Percentiles rank a stretch among this genome's conserved stretches.
Evolutionary conservation across 176 grass and related monocot genomes (phyloP).

Genomic region (Typha latifolia): DNA sequence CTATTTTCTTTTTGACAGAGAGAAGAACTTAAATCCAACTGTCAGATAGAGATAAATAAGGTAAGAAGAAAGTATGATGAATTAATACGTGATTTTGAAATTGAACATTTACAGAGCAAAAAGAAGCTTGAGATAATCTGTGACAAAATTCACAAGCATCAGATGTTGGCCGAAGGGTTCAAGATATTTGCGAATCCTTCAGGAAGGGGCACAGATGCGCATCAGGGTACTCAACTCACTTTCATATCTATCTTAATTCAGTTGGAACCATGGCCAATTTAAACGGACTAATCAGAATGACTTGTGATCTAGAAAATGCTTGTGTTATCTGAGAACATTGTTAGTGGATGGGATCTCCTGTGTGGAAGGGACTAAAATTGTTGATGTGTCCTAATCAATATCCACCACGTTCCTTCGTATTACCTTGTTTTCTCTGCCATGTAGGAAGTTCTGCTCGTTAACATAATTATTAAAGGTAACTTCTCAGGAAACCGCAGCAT

Average conservation of each 20-base stretch:
- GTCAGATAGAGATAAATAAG: constrained; percentile 24
- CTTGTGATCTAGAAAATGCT: too few relatives aligned
- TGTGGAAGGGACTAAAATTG: too few relatives aligned
- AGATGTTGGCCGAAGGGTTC: constrained; percentile 35
- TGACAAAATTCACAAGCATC: constrained; percentile 39
- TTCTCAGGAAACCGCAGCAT: too few relatives aligned
- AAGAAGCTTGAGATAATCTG: constrained; percentile 14
- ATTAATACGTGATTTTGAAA: constrained; percentile 22
- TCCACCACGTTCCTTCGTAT: too few relatives aligned
- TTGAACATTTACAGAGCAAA: constrained; percentile 25
- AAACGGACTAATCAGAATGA: too few relatives aligned
- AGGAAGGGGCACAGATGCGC: constrained; percentile 17
- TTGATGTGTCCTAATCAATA: too few relatives aligned
- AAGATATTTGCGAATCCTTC: constrained; percentile 14
- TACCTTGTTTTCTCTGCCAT: too few relatives aligned
- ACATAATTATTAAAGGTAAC: too few relatives aligned
- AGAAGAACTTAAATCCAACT: constrained; percentile 21
- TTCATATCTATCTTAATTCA: background rate
- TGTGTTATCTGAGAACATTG: too few relatives aligned
- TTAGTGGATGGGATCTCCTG: too few relatives aligned
- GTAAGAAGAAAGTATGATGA: constrained; percentile 34
- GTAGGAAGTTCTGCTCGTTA: too few relatives aligned
- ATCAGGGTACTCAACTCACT: constrained; percentile 21
- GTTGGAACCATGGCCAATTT: background rate
- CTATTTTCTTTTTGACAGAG: constrained; percentile 18